Base-by-base conservation (phyloP, 306 rosid genomes). In the Prinsepia uniflora region DNA sequence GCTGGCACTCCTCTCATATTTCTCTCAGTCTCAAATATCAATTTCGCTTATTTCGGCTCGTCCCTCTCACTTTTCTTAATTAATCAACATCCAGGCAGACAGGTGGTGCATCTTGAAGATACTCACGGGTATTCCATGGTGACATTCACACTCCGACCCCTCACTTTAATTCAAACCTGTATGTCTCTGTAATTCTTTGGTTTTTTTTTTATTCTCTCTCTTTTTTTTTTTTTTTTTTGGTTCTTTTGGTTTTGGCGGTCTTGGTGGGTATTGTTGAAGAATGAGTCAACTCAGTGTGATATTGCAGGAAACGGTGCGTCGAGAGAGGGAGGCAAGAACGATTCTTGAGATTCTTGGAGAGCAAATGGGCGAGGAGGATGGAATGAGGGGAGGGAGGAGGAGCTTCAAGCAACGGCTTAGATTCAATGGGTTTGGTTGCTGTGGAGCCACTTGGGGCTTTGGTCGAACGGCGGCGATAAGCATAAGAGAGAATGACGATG, bases 241-340 rank as follows among this genome's bases (percentile, higher is more conserved):
- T 18, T 57, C 17, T 42, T 30, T 8, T 18, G 3, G 40, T 17
- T 5, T 30, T 30, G 36, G 36, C 36, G 50, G 41, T 59, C 8
- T 58, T 69, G 41, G 39, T 19, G 40, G 34, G 40, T 64, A 24
- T 44, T 63, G 41, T 44, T 63, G 34, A 24, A 82, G 64, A 47
- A 94, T 90, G 97, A 89, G 92, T 89, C 90, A 89, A 74, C 92
- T 89, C 71, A 82, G 92, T 76, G 57, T 87, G 14, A 72, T 90
- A 20, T 75, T 94, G 78, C 98, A 87, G 84, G 97, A 89, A 78
- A 78, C 94, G 43, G 75, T 86, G 7, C 76, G 81, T 8, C 57
- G 81, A 65, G 96, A 86, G 13, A 74, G 86, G 34, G 96, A 83
- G 36, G 61, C 84, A 19, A 83, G 87, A 53, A 92, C 99, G 34